A percentile compares a stretch with the other conserved stretches of the same genome.
Evolutionary conservation across 305 asterid genomes (phyloP).

Genomic region (Plantago coronopus): DNA sequence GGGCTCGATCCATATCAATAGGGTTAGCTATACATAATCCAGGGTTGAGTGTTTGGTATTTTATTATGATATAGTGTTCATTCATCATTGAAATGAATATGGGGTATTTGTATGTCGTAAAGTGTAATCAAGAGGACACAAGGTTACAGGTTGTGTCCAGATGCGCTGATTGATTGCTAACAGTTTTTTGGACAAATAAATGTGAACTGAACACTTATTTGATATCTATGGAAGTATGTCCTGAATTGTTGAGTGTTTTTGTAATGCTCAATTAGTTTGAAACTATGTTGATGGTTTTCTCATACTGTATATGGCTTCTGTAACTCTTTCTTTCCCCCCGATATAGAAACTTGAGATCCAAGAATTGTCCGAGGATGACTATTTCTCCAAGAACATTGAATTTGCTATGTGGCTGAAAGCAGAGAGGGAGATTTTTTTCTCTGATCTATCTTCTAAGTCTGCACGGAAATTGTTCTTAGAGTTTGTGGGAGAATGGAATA

Average conservation of each 20-base stretch:
- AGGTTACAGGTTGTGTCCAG: not conserved
- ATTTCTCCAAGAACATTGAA: conserved; percentile 86
- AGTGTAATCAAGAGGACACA: not conserved
- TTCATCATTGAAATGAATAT: not conserved
- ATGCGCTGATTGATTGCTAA: not conserved
- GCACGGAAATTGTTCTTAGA: conserved; percentile 55
- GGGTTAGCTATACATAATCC: not conserved
- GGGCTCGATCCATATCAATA: not conserved
- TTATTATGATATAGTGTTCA: not conserved
- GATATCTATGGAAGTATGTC: not conserved
- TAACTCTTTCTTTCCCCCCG: conserved; percentile 2
- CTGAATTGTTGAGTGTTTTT: not conserved
- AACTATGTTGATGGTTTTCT: not conserved
- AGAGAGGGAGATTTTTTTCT: conserved; percentile 58
- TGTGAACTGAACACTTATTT: too few relatives aligned
- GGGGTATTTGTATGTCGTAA: not conserved
- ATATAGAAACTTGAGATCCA: conserved; percentile 47
- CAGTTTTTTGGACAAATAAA: not conserved
- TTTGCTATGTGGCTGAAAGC: conserved; percentile 86
- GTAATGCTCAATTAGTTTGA: not conserved
- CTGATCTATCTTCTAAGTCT: conserved; percentile 73
- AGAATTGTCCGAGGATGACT: conserved; percentile 68
- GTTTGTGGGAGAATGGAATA: conserved; percentile 73
- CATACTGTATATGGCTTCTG: not conserved
- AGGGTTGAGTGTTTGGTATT: not conserved